Conservation (phyloP, 1,284 basidiomycete genomes). For the Cystobasidium pallidum region DNA sequence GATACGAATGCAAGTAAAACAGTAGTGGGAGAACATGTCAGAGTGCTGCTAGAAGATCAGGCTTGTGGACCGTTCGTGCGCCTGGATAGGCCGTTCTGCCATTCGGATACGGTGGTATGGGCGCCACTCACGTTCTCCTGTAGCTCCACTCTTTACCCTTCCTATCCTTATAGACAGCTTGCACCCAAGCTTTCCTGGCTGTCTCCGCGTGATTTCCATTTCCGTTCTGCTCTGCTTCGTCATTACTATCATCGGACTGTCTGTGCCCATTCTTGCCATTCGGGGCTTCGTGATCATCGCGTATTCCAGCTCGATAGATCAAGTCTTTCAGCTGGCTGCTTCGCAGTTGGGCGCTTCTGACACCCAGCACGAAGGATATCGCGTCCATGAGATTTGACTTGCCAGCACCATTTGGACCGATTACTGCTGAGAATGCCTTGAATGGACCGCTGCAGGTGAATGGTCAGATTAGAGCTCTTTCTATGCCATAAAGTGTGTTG, state of each 20-base stretch:
- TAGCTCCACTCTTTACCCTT: conserved; percentile 83
- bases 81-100: too few species aligned
- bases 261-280: conserved; percentile 56
- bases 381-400: conserved; percentile 99
- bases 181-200: conserved; percentile 92
- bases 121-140: conserved; percentile 75
- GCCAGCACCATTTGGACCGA: conserved; percentile 98
- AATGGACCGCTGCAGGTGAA: conserved; percentile 78
- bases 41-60: too few species aligned
- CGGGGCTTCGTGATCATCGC: conserved; percentile 49
- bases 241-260: conserved; percentile 55
- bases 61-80: too few species aligned
- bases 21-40: background rate
- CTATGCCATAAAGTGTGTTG: background rate
- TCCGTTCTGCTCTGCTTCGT: too few species aligned
- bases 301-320: conserved; percentile 76
- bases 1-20: background rate
- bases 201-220: too few species aligned
- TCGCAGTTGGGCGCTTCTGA: conserved; percentile 89
- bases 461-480: background rate
- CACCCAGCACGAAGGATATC: conserved; percentile 96
- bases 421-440: conserved; percentile 89
- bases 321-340: conserved; percentile 92
- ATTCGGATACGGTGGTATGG: too few species aligned
- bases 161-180: conserved; percentile 82